Evolutionary conservation across 768 basidiomycete genomes (phyloP), one percentile per base, ranked within the genome.

Genomic region (Pulveroboletus sp.): DNA sequence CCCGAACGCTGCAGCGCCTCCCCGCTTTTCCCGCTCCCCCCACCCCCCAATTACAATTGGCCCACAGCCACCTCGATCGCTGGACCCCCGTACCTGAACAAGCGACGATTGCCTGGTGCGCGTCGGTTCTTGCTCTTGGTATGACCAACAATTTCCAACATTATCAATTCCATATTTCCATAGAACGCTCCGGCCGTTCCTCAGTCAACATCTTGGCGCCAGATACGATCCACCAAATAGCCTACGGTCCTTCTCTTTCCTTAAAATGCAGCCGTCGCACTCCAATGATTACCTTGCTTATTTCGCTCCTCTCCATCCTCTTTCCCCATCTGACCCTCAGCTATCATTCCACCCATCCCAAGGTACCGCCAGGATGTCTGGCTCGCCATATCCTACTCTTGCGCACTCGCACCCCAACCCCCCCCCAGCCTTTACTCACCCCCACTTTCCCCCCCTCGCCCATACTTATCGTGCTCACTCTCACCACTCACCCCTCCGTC

Each of bases 111-210:
- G 51, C 52, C 61, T 61, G 61, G 67, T 64, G 57, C 60, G 66
- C 61, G 49, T 58, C 57, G 57, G 56, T 54, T 66, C 57, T 56
- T 59, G 57, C 51, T 47, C 58, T 65, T 59, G 63, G 56, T 66
- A 68, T 69, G 65, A 65, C 63, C 63, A 55, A 54, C 55, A 47
- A 67, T 67, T 67, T 67, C 66, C 64, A 67, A 67, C 66, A 57
- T 50, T 43, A 49, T 59, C 58, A 63, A 67, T 69, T 69, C 50
- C 65, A 66, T 66, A 66, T 66, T 62, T 57, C 56, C 18, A 55
- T 65, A 62, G 65, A 66, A 57, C 64, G 64, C 58, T 63, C 64
- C 61, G 52, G 63, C 57, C 60, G 54, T 51, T 49, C 54, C 55
- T 49, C 57, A 51, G 49, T 51, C 55, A 43, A 43, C 31, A 49